These are phyloP conservation scores for Suhomyces canberraensis DNA, from an alignment of 805 yeast species.

Conservation along the genomic window DNA sequence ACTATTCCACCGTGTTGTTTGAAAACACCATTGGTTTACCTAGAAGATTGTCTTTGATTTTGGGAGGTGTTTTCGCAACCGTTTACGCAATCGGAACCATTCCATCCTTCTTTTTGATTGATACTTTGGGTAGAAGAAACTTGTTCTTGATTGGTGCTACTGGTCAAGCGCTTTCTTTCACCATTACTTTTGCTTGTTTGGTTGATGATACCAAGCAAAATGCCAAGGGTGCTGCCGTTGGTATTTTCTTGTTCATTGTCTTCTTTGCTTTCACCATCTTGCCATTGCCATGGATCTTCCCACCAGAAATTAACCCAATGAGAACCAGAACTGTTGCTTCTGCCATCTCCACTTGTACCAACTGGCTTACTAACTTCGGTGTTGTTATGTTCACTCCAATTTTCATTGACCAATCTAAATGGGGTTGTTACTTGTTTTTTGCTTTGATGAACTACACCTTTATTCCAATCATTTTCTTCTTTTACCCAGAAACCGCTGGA, in stretches of 20 bases:
- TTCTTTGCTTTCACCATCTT: conserved; percentile 32
- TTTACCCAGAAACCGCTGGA: conserved; percentile 45
- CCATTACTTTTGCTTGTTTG: conserved; percentile 25
- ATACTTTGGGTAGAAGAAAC: conserved; percentile 33
- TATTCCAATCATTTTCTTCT: conserved; percentile 55
- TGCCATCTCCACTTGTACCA: conserved; percentile 33
- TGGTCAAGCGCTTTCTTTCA: conserved; percentile 30
- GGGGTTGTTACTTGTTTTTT: conserved; percentile 27
- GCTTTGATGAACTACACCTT: conserved; percentile 27
- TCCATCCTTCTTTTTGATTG: conserved; percentile 33
- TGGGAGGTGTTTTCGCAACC: conserved; percentile 31
- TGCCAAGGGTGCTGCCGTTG: conserved; percentile 33
- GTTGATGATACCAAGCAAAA: conserved; percentile 16
- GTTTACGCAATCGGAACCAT: conserved; percentile 30
- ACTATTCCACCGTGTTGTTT: conserved; percentile 34
- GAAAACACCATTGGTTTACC: conserved; percentile 24
- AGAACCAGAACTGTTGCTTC: conserved; percentile 36
- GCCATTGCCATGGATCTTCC: conserved; percentile 38
- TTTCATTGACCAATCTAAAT: conserved; percentile 22
- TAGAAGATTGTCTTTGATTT: conserved; percentile 20
- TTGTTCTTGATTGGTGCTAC: conserved; percentile 31
- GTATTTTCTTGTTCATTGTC: conserved; percentile 28
- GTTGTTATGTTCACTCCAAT: conserved; percentile 37
- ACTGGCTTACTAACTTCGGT: conserved; percentile 36
- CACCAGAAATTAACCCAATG: conserved; percentile 36